phyloP scores from a whole-genome alignment of 495 filamentous ascomycete genomes.

The Corynascus novoguineensis region DNA sequence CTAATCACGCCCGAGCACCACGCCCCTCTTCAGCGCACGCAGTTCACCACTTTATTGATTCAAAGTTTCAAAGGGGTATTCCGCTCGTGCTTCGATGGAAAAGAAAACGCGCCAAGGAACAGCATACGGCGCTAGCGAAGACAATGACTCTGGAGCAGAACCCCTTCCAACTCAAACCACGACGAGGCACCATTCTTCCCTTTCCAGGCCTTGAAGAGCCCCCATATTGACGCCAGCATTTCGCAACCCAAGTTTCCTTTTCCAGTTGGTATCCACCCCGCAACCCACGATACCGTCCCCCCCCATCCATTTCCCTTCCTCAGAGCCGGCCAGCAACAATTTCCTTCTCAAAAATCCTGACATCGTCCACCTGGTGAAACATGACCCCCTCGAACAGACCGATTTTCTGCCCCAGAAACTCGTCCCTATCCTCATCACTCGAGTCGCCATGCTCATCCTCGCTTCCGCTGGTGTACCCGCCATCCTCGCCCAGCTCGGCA shows the following conservation, averaged over 20 bases:
- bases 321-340: constrained; percentile 36
- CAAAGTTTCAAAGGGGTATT: not conserved
- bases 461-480: constrained; percentile 30
- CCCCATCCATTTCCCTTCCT: not conserved
- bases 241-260: not conserved
- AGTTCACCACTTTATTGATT: not conserved
- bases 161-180: not conserved
- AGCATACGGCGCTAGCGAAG: not conserved
- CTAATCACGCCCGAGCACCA: too few relatives aligned
- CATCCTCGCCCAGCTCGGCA: not conserved
- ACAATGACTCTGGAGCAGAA: not conserved
- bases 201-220: too few relatives aligned
- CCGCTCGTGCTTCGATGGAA: not conserved
- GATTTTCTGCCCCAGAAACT: constrained; percentile 20
- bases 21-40: not conserved
- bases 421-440: constrained; percentile 29
- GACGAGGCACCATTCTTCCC: not conserved
- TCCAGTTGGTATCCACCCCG: not conserved
- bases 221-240: too few relatives aligned
- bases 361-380: constrained; percentile 44
- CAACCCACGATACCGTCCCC: not conserved
- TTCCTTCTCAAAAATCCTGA: constrained; percentile 50
- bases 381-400: constrained; percentile 36
- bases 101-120: not conserved
- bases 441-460: constrained; percentile 7